Evolutionary conservation across 78 protist genomes (phyloP), one percentile per base, ranked within the genome.

Genomic region (Chrysochromulina tobinii): DNA sequence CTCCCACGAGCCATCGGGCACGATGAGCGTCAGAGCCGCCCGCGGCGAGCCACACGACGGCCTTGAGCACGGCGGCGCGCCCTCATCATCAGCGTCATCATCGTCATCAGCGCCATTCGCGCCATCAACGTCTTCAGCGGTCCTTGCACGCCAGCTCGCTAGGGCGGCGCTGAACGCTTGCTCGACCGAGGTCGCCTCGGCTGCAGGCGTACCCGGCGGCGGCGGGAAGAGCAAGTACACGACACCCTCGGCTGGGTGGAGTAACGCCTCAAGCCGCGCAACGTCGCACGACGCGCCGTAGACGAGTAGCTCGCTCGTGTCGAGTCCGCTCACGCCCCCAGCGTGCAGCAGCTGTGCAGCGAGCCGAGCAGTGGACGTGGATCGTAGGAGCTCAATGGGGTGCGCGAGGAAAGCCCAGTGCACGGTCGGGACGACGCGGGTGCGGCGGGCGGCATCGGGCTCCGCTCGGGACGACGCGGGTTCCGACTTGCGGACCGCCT

Each of bases 1-100:
- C 51, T 69, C 79, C 79, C 79, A 69, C 79, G 79, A 27, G 2
- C 79, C 79, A 51, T 69, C 79, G 25, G 79, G 79, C 14, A 69
- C 79, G 14, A 69, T 9, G n/a, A 66, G n/a, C n/a, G 72, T 66
- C 48, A 66, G 72, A 21, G 5, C 48, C 3, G 72, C 48, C 17
- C 48, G n/a, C 48, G 38, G 38, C 38, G 38, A 38, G 38, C 38
- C 38, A 38, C 38, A 38, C 38, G 38, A 0, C 38, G 38, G 38
- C 38, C 38, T 38, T 38, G 38, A 38, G 38, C 38, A 38, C 38
- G 38, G 38, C 38, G 38, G 38, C 38, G 38, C 38, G 38, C 38
- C 38, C 38, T 38, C 38, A 0, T 38, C 38, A 38, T 38, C 38
- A 38, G 38, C 38, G 38, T 38, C 38, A 38, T 66, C 72, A 21